Percentiles rank a stretch among this genome's conserved stretches.
These are phyloP conservation scores for Secale cereale DNA, from an alignment of 176 grass and related monocot species.

Conservation along the genomic window DNA sequence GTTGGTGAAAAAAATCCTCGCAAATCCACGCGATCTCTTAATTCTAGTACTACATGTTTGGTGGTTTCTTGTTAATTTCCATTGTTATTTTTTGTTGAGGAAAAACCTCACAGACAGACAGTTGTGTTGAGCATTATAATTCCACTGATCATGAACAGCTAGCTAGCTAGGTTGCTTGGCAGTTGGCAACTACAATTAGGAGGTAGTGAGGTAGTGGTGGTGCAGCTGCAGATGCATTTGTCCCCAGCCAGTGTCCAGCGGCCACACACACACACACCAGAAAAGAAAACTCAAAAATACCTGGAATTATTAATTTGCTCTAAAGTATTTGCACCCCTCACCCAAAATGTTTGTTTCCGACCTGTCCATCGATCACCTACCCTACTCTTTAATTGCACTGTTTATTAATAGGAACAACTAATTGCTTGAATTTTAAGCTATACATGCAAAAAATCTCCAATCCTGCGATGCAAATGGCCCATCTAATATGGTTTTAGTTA, in stretches of 20 bases:
- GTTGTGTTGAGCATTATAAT: background rate
- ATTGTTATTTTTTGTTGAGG: background rate
- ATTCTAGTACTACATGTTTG: background rate
- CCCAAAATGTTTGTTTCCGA: background rate
- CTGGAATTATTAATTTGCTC: conserved; percentile 20
- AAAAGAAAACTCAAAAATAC: background rate
- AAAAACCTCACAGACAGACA: background rate
- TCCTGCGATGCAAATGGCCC: conserved; percentile 1
- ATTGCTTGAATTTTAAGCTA: conserved; percentile 32
- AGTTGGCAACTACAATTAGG: conserved; percentile 41
- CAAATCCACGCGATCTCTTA: background rate
- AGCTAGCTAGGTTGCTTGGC: conserved; percentile 21
- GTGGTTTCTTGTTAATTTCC: background rate
- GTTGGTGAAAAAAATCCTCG: background rate
- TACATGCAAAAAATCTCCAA: background rate
- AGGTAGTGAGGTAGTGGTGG: conserved; percentile 37
- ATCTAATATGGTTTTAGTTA: conserved; percentile 16
- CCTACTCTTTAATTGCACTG: conserved; percentile 8
- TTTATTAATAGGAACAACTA: conserved; percentile 5
- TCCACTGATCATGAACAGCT: conserved; percentile 2
- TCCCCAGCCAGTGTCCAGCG: conserved; percentile 1
- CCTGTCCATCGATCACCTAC: background rate
- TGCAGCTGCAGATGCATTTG: conserved; percentile 17
- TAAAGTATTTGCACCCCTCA: background rate
- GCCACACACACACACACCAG: background rate